Conservation (phyloP, 2,329 filamentous ascomycete species). For the Clarireedia homoeocarpa region DNA sequence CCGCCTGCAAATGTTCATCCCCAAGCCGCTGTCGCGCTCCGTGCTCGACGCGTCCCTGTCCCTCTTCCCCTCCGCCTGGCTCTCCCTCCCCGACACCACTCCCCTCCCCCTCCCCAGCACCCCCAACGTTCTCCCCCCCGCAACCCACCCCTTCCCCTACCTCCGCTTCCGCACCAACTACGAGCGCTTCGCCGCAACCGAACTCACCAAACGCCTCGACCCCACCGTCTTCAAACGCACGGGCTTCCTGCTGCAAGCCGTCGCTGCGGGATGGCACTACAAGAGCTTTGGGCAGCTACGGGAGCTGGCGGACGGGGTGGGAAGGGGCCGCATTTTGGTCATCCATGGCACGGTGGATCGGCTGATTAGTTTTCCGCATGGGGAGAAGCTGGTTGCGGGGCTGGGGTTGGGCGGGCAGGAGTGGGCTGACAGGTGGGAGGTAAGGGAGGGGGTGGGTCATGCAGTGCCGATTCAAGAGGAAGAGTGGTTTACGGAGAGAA, state of each 20-base stretch:
- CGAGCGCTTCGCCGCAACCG: conserved; percentile 74
- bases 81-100: conserved; percentile 49
- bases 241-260: conserved; percentile 69
- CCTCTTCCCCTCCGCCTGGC: conserved; percentile 59
- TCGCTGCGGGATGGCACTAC: conserved; percentile 72
- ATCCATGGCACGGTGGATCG: conserved; percentile 54
- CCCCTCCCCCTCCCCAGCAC: conserved; percentile 39
- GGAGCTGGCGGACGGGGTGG: conserved; percentile 59
- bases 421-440: conserved; percentile 47
- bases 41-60: conserved; percentile 56
- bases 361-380: conserved; percentile 72
- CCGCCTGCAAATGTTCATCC: conserved; percentile 51
- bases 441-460: conserved; percentile 69
- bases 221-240: conserved; percentile 50
- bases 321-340: conserved; percentile 59
- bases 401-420: conserved; percentile 43
- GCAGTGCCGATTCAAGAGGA: conserved; percentile 65
- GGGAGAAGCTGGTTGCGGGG: conserved; percentile 56
- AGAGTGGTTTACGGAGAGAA: conserved; percentile 54
- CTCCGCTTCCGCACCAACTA: conserved; percentile 64
- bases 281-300: conserved; percentile 62
- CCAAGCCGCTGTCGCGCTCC: conserved; percentile 60
- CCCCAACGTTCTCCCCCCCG: conserved; percentile 30
- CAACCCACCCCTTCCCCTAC: conserved; percentile 31
- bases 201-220: conserved; percentile 63